Evolutionary conservation across 805 yeast species (phyloP).

Genomic region (Yueomyces sinensis): DNA sequence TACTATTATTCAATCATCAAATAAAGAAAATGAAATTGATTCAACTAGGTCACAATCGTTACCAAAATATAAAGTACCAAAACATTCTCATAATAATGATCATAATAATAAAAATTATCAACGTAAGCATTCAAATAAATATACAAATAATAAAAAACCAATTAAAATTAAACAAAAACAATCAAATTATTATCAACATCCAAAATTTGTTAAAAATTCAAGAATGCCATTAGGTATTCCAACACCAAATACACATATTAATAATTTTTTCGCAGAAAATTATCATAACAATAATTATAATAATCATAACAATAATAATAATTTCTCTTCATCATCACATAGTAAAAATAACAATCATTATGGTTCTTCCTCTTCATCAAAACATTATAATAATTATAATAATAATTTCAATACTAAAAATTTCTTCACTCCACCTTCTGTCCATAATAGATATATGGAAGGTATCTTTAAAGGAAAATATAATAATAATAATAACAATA

Average conservation of each 20-base stretch:
- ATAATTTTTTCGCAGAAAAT: constrained; percentile 27
- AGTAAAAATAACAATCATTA: too few relatives aligned
- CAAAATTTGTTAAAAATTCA: constrained; percentile 22
- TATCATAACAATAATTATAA: too few relatives aligned
- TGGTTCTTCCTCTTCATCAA: too few relatives aligned
- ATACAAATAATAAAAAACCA: constrained; percentile 39
- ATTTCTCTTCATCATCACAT: too few relatives aligned
- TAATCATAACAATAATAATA: constrained; percentile 24
- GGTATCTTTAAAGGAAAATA: constrained; percentile 30
- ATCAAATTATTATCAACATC: constrained; percentile 25
- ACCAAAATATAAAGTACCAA: constrained; percentile 20
- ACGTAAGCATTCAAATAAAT: constrained; percentile 15
- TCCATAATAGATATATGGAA: constrained; percentile 57
- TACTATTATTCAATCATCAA: background rate
- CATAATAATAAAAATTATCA: constrained; percentile 4
- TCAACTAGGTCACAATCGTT: constrained; percentile 15
- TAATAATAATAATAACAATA: too few relatives aligned
- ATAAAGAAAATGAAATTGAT: background rate
- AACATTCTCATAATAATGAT: constrained; percentile 13
- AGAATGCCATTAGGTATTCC: constrained; percentile 57
- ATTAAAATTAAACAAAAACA: constrained; percentile 45
- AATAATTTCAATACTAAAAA: constrained; percentile 48
- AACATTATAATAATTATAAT: constrained; percentile 8
- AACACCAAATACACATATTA: constrained; percentile 35
- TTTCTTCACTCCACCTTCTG: constrained; percentile 67